phyloP scores from a whole-genome alignment of 2,329 filamentous ascomycete species.

The Fusarium xyrophilum region DNA sequence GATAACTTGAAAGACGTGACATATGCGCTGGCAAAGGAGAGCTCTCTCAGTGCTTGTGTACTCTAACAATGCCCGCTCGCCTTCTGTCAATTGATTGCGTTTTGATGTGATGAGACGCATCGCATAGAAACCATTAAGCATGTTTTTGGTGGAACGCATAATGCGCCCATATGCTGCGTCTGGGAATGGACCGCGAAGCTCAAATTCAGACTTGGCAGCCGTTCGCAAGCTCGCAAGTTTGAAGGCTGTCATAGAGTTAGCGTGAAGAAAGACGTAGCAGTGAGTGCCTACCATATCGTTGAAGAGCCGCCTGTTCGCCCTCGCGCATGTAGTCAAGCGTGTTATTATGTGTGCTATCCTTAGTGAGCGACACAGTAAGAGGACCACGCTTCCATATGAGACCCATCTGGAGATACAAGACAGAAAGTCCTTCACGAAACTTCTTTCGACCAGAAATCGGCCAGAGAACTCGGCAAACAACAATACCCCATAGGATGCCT shows the following conservation, averaged over 20 bases:
- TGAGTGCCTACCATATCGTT: conserved; percentile 66
- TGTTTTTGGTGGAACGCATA: conserved; percentile 78
- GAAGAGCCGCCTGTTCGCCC: conserved; percentile 86
- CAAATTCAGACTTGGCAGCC: conserved; percentile 83
- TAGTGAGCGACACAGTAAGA: conserved; percentile 73
- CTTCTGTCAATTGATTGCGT: conserved; percentile 75
- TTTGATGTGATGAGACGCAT: conserved; percentile 94
- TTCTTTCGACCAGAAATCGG: conserved; percentile 89
- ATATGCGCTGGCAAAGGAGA: conserved; percentile 85
- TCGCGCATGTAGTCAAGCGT: conserved; percentile 79
- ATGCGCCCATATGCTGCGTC: conserved; percentile 75
- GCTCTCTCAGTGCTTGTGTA: conserved; percentile 81
- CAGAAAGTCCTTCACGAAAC: conserved; percentile 84
- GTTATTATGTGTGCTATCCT: conserved; percentile 58
- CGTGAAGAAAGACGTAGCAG: neutral
- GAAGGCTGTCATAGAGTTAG: conserved; percentile 52
- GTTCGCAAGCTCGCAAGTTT: conserved; percentile 76
- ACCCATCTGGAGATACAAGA: conserved; percentile 94
- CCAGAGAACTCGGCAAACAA: conserved; percentile 90
- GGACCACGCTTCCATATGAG: conserved; percentile 96
- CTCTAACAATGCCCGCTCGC: conserved; percentile 80
- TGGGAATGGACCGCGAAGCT: conserved; percentile 87
- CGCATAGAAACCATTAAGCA: conserved; percentile 92
- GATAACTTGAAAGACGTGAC: conserved; percentile 84
- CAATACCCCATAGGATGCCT: conserved; percentile 89